phyloP scores from a whole-genome alignment of 2,329 filamentous ascomycete species.

The Alternaria metachromatica region DNA sequence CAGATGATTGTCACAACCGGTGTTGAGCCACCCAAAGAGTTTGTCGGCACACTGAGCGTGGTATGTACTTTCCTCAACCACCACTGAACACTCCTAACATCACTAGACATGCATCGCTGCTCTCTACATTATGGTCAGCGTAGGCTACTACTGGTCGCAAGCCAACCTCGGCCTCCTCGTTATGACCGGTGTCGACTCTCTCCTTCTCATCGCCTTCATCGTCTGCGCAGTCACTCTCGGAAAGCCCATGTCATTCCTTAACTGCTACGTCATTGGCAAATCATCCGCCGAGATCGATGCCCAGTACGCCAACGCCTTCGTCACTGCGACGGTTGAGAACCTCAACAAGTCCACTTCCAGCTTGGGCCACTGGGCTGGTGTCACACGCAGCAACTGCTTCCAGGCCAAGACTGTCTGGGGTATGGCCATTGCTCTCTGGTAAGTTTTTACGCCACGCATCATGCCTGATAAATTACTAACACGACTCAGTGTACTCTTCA shows the following conservation, averaged over 20 bases:
- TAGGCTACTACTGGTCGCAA: conserved; percentile 82
- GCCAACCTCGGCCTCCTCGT: conserved; percentile 79
- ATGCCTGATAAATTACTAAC: conserved; percentile 13
- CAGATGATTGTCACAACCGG: conserved; percentile 72
- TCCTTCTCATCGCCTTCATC: conserved; percentile 77
- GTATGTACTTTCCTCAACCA: conserved; percentile 60
- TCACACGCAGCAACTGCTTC: conserved; percentile 70
- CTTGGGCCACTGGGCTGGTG: conserved; percentile 64
- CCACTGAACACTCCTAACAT: conserved; percentile 9
- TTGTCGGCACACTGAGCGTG: conserved; percentile 79
- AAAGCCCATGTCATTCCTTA: conserved; percentile 78
- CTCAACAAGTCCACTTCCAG: conserved; percentile 58
- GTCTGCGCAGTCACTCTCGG: conserved; percentile 80
- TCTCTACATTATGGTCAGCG: conserved; percentile 72
- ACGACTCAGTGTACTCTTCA: conserved; percentile 52
- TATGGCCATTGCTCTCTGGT: conserved; percentile 78
- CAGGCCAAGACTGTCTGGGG: conserved; percentile 91
- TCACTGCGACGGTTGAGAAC: conserved; percentile 60
- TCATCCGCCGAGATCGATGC: conserved; percentile 54
- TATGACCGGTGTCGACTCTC: conserved; percentile 69
- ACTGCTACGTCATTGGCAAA: conserved; percentile 67
- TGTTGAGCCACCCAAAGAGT: conserved; percentile 70
- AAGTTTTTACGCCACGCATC: conserved; percentile 33
- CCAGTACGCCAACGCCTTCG: conserved; percentile 60
- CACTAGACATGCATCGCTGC: conserved; percentile 76